Evolutionary conservation across 768 basidiomycete genomes (phyloP).

Genomic region (Podaxis rugospora): DNA sequence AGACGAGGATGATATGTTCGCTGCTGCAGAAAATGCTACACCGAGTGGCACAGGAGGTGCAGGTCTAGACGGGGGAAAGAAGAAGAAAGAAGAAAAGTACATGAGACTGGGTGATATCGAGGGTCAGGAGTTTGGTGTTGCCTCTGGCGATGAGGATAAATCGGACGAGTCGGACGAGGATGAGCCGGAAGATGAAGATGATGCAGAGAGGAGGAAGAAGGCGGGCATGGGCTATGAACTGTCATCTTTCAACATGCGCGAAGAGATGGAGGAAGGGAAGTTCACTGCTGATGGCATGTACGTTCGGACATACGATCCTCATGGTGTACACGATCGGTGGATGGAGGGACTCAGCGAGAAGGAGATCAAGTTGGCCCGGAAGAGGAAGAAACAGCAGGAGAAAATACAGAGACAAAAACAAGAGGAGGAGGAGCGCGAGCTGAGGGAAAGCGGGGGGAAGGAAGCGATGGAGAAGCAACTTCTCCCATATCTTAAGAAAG

Average conservation of each 20-base stretch:
- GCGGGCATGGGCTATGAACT: constrained; percentile 91
- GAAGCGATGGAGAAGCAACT: constrained; percentile 62
- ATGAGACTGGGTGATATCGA: constrained; percentile 92
- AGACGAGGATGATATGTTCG: constrained; percentile 81
- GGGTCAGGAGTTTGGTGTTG: constrained; percentile 84
- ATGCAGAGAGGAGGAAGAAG: constrained; percentile 69
- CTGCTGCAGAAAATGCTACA: constrained; percentile 50
- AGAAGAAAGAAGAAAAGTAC: constrained; percentile 66
- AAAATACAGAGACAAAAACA: constrained; percentile 65
- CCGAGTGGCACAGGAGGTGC: not conserved
- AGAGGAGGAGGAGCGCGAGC: constrained; percentile 69
- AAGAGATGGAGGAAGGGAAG: constrained; percentile 98
- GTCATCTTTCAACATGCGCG: constrained; percentile 97
- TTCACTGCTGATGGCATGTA: constrained; percentile 93
- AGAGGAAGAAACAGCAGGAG: constrained; percentile 72
- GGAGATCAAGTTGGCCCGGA: constrained; percentile 79
- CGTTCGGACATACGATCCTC: constrained; percentile 81
- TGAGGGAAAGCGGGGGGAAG: constrained; percentile 64
- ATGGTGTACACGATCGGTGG: constrained; percentile 93
- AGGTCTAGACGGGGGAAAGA: constrained; percentile 23
- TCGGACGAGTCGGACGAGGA: constrained; percentile 38
- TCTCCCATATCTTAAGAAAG: constrained; percentile 73
- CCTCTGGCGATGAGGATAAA: constrained; percentile 29
- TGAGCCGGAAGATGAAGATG: constrained; percentile 73
- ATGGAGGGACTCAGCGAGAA: constrained; percentile 86